These are phyloP conservation scores for Plasmodium blacklocki DNA, from an alignment of 169 alveolate species.

Conservation along the genomic window DNA sequence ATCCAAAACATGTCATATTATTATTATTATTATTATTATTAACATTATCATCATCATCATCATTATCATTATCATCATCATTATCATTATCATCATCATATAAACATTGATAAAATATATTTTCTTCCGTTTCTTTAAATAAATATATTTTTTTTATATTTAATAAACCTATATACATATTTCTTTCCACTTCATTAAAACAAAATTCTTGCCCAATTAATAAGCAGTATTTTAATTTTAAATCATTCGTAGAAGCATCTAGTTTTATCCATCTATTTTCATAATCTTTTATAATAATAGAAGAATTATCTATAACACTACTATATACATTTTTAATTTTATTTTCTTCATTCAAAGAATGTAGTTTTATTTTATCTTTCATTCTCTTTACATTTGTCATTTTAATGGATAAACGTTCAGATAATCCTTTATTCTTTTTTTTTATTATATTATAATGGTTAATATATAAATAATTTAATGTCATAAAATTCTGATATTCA, in stretches of 20 bases:
- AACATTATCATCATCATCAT: not conserved
- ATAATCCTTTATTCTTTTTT: no score
- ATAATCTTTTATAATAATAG: slow-evolving; percentile 40
- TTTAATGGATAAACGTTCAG: no score
- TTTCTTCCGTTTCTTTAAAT: slow-evolving; percentile 47
- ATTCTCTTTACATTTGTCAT: no score
- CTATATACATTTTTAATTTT: no score
- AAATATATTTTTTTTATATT: slow-evolving; percentile 44
- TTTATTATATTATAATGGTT: no score
- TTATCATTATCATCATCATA: not conserved
- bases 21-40: not conserved
- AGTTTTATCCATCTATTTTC: slow-evolving; percentile 28
- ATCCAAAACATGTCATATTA: not conserved
- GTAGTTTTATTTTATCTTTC: no score
- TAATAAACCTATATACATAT: slow-evolving; percentile 41
- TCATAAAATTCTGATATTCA: no score
- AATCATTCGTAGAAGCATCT: slow-evolving; percentile 35
- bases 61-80: not conserved
- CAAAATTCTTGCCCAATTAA: slow-evolving; percentile 72
- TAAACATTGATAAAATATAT: slow-evolving; percentile 48
- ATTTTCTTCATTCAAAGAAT: no score
- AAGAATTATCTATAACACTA: no score
- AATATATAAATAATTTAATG: no score
- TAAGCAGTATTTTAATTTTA: slow-evolving; percentile 57
- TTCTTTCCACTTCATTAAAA: slow-evolving; percentile 28